Evolutionary conservation across 1,284 basidiomycete species (phyloP), one percentile per base, ranked within the genome.

Genomic region (Cronartium quercuum): DNA sequence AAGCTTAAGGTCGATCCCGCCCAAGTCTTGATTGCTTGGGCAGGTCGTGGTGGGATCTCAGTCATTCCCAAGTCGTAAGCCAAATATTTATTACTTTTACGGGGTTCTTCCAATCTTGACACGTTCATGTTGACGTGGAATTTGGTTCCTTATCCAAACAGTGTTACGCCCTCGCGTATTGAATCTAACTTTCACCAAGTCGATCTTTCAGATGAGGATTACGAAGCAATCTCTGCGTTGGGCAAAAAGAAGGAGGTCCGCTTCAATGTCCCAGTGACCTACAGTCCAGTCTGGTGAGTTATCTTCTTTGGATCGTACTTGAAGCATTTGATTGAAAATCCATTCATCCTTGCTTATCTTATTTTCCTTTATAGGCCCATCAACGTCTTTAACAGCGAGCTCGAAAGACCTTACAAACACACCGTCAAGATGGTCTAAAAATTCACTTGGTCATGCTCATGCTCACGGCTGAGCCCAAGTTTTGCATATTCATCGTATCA

Each of bases 21-120:
- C 15, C 81, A 81, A 76, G 80, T 82, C 13, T 76, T 81, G 40
- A 80, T 82, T 74, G 80, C 81, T 18, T 82, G 81, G 81, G 71
- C 64, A 37, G 65, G 55, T 47, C 38, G 57, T 67, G 71, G 65
- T 38, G 80, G 80, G 37, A 79, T 79, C 61, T 77, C 76, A 38
- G 79, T 81, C 2, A 80, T 82, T 62, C 81, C 81, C 40, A 82
- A 82, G 78, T 79, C 78, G 67, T 75, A 24, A 73, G 70, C 61
- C 61, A 7, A 63, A 4, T 69, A 41, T 41, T 41, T 38, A 24
- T 60, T 12, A 60, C 4, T 60, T 60, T n/a, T 60, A 12, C 24
- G 15, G 12, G 34, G 18, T 60, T 60, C 57, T 18, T 12, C 12
- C 18, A 60, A 15, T 12, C 13, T 60, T 13, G 13, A 60, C 1